Percentiles rank a stretch among this genome's conserved stretches.
phyloP scores from a whole-genome alignment of 1,284 basidiomycete genomes.

The Leccinum fallax region DNA sequence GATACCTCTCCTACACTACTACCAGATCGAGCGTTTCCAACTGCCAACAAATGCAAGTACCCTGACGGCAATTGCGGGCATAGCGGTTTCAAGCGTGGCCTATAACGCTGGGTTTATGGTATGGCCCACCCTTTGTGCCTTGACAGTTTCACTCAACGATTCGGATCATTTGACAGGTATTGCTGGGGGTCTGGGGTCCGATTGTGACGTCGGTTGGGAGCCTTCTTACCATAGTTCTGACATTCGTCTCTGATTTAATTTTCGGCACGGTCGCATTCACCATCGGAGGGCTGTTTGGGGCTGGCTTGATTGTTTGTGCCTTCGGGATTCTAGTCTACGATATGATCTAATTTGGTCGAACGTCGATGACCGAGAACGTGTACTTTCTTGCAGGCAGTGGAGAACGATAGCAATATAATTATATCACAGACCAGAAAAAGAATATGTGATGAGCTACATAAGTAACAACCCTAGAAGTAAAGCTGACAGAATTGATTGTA shows the following conservation, averaged over 20 bases:
- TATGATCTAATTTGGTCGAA: constrained; percentile 44
- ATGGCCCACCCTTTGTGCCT: constrained; percentile 18
- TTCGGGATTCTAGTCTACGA: constrained; percentile 76
- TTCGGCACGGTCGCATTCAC: constrained; percentile 65
- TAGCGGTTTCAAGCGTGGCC: constrained; percentile 63
- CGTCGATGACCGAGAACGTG: neutral
- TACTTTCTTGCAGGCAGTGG: constrained; percentile 4
- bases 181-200: constrained; percentile 83
- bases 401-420: constrained; percentile 34
- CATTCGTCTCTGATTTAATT: constrained; percentile 70
- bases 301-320: constrained; percentile 67
- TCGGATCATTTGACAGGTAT: constrained; percentile 47
- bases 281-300: constrained; percentile 65
- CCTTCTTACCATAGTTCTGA: constrained; percentile 82
- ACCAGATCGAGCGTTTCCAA: constrained; percentile 59
- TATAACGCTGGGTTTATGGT: constrained; percentile 84
- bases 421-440: constrained; percentile 36
- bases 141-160: constrained; percentile 8
- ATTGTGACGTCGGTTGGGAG: constrained; percentile 83
- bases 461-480: constrained; percentile 36
- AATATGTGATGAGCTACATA: constrained; percentile 37
- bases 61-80: constrained; percentile 55
- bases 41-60: constrained; percentile 53
- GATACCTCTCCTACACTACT: constrained; percentile 66
- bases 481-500: constrained; percentile 20